Base-by-base conservation (phyloP, 2,329 filamentous ascomycete species). In the Neonectria faginata region DNA sequence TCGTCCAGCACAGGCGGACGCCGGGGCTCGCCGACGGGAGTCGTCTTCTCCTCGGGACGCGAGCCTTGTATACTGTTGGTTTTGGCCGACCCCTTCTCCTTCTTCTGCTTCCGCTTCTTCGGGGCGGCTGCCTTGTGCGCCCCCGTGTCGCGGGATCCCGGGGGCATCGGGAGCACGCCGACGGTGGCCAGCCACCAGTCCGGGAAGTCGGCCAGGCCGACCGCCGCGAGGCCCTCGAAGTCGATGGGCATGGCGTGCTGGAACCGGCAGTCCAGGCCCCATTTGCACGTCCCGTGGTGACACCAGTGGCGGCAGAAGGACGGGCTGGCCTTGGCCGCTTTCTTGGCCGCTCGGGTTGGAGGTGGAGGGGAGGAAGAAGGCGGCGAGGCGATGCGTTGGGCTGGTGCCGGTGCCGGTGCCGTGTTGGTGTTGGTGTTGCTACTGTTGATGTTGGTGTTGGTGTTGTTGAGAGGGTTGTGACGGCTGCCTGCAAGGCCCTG, bases 241-340 rank as follows among this genome's bases (percentile, higher is more conserved):
- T 31, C 0, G 80, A 82, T 63, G 70, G 85, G 85, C 84, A 87
- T 85, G 62, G 70, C 71, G 72, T 87, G 85, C 51, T 70, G 67
- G 72, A 79, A 83, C 4, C 77, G 77, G 73, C 85, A 87, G 9
- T 73, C 66, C 7, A 62, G 54, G 3, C 79, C 82, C 75, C 78
- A 85, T 68, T 77, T 80, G 73, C 85, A 87, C 12, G 74, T 78
- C 7, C 84, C 84, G 44, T 80, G 75, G 56, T 78, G 77, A 72
- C 83, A 85, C 83, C 83, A 87, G 72, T 83, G 77, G 12, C 80
- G 79, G 73, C 85, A 74, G 18, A 61, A 52, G 5, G 54, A n/a
- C 1, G 45, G 56, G 10, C 44, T 65, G 42, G 56, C 62, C n/a
- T 44, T 47, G 9, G 52, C 53, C 3, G 36, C 25, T 22, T 44